Evolutionary conservation across 805 yeast genomes (phyloP), one percentile per base, ranked within the genome.

Genomic region (Metschnikowia vanudenii): DNA sequence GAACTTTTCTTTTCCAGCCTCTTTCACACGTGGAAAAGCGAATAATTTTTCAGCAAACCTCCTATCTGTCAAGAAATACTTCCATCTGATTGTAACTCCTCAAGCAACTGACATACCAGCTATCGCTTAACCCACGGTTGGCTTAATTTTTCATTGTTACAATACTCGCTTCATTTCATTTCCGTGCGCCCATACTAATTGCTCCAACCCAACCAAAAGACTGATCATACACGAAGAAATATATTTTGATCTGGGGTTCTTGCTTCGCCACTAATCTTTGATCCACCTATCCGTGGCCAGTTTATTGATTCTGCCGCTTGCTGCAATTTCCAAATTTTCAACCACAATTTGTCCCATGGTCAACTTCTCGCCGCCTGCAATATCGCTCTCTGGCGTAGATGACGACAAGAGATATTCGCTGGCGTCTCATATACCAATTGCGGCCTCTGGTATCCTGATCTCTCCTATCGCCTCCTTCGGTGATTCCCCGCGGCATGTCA

Each of bases 301-400:
- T 9, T 26, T 26, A 8, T 5, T 3, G 10, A 26, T 6, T 26
- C 10, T 10, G 28, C 28, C 11, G 12, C 28, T 26, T 26, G 12
- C 28, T 9, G 28, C 28, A 26, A 26, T 8, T 26, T 26, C 12
- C 9, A 26, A 26, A 5, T 26, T 5, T 26, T 26, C 28, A 26
- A 10, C 12, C 11, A 8, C 28, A 26, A 9, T 9, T 26, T 9
- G 28, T 26, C 28, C 24, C 36, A 52, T 52, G 55, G 50, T 47
- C 37, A 45, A 48, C 39, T 16, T 39, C 24, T 52, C 56, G 7
- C 56, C 56, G 17, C 56, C 56, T 6, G 36, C 46, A n/a, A 48
- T 52, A 29, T 42, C 54, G 34, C 41, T 50, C 30, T 47, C 54
- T 16, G 30, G 46, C 24, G 49, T 41, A 19, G 50, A 44, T 5